Conservation (phyloP, 192 early-diverging fungal species). For the Mortierella alpina region DNA sequence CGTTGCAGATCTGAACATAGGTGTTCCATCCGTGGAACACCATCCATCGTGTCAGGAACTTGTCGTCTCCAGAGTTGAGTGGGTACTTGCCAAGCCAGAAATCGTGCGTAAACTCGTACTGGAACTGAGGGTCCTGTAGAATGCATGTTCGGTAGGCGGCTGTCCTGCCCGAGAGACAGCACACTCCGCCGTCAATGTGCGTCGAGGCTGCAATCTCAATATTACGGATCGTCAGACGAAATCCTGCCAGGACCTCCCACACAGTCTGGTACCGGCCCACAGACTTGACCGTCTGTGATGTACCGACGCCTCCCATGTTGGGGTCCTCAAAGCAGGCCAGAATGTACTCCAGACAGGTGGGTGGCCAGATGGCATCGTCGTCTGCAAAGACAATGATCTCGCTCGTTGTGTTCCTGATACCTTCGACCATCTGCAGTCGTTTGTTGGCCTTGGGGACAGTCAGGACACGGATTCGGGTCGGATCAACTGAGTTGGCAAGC, state of each 20-base stretch:
- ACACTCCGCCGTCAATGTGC: conserved; percentile 80
- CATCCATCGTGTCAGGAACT: conserved; percentile 81
- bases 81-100: conserved; percentile 80
- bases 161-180: conserved; percentile 78
- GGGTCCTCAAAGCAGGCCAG: conserved; percentile 79
- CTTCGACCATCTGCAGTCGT: conserved; percentile 76
- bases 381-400: conserved; percentile 77
- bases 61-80: conserved; percentile 80
- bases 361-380: conserved; percentile 78
- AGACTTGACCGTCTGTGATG: conserved; percentile 70
- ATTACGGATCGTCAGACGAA: conserved; percentile 75
- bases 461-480: conserved; percentile 61
- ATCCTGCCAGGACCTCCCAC: conserved; percentile 80
- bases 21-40: conserved; percentile 77
- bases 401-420: conserved; percentile 69
- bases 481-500: conserved; percentile 71
- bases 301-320: conserved; percentile 78
- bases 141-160: conserved; percentile 78
- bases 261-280: conserved; percentile 69
- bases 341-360: conserved; percentile 70
- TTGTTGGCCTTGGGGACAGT: conserved; percentile 73
- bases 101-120: conserved; percentile 77
- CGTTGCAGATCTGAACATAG: conserved; percentile 72
- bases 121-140: conserved; percentile 76
- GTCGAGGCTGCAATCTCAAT: conserved; percentile 80